phyloP scores from a whole-genome alignment of 1,284 basidiomycete genomes.

The Sporisorium iseilematis-ciliati region DNA sequence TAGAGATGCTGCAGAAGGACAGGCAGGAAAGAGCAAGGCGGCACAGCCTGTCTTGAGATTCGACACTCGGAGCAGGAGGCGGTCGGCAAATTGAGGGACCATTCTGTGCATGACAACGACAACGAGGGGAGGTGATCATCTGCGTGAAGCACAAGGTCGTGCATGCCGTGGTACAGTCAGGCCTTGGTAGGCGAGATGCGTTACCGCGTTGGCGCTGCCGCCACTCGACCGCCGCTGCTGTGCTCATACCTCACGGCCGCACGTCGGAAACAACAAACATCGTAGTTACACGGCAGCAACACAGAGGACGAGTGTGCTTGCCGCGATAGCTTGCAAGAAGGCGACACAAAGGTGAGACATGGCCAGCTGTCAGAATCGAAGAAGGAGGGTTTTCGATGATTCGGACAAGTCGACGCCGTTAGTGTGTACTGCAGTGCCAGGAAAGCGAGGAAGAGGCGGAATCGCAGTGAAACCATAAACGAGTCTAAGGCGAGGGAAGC shows the following conservation, averaged over 20 bases:
- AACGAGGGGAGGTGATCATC: background rate
- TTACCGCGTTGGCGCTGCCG: slow-evolving; percentile 8
- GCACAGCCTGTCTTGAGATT: background rate
- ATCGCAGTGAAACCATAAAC: background rate
- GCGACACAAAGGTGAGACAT: slow-evolving; percentile 14
- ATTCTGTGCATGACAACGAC: background rate
- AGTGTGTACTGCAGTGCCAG: too few relatives aligned
- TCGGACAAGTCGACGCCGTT: too few relatives aligned
- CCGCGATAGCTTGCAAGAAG: background rate
- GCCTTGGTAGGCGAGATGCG: slow-evolving; percentile 2
- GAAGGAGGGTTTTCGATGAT: background rate
- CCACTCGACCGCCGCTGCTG: background rate
- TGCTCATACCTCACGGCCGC: background rate
- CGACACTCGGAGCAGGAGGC: slow-evolving; percentile 1
- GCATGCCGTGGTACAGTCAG: slow-evolving; percentile 8
- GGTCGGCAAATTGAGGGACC: background rate
- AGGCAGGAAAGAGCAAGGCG: slow-evolving; percentile 1
- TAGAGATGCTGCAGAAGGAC: background rate
- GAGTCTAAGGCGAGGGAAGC: background rate
- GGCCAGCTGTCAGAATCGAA: slow-evolving; percentile 21
- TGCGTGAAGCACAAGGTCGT: slow-evolving; percentile 12
- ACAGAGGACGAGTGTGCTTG: too few relatives aligned
- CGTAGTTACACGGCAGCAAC: too few relatives aligned
- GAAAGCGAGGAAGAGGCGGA: background rate
- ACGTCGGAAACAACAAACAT: too few relatives aligned